phyloP scores from a whole-genome alignment of 768 basidiomycete species.

The Mycena kentingensis region DNA sequence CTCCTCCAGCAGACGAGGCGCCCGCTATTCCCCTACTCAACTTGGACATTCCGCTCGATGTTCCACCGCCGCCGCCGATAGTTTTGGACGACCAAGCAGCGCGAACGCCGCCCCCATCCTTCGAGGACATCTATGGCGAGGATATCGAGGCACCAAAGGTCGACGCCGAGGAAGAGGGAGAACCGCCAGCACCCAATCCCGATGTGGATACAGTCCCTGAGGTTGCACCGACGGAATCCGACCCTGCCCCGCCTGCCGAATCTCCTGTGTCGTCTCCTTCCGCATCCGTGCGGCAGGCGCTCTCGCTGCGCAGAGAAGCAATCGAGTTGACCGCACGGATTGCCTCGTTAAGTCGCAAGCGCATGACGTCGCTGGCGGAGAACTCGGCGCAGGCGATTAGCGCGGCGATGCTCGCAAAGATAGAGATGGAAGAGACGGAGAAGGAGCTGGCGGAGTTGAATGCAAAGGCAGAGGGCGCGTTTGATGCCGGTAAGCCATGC shows the following conservation, averaged over 20 bases:
- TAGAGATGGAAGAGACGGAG: slow-evolving; percentile 19
- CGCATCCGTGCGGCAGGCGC: slow-evolving; percentile 10
- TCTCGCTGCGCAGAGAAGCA: slow-evolving; percentile 20
- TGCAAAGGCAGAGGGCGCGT: slow-evolving; percentile 20
- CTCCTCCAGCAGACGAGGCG: not conserved
- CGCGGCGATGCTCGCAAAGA: slow-evolving; percentile 14
- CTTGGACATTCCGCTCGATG: not conserved
- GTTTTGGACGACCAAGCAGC: not conserved
- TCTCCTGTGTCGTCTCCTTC: slow-evolving; percentile 1
- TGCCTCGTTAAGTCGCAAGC: slow-evolving; percentile 12
- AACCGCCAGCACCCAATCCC: not conserved
- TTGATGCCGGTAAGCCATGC: slow-evolving; percentile 13
- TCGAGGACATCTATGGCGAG: slow-evolving; percentile 16
- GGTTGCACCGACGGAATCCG: not conserved
- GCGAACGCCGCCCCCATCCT: slow-evolving; percentile 16
- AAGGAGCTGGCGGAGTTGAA: slow-evolving; percentile 17
- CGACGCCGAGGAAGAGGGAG: too few species aligned
- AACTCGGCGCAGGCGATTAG: not conserved
- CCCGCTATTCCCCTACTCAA: not conserved
- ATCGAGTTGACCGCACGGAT: slow-evolving; percentile 19
- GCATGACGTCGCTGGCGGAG: slow-evolving; percentile 12
- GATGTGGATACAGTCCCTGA: not conserved
- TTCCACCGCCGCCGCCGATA: not conserved
- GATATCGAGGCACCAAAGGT: too few species aligned
- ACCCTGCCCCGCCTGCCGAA: not conserved